Evolutionary conservation across 768 basidiomycete species (phyloP).

Genomic region (Panaeolus cyanescens): DNA sequence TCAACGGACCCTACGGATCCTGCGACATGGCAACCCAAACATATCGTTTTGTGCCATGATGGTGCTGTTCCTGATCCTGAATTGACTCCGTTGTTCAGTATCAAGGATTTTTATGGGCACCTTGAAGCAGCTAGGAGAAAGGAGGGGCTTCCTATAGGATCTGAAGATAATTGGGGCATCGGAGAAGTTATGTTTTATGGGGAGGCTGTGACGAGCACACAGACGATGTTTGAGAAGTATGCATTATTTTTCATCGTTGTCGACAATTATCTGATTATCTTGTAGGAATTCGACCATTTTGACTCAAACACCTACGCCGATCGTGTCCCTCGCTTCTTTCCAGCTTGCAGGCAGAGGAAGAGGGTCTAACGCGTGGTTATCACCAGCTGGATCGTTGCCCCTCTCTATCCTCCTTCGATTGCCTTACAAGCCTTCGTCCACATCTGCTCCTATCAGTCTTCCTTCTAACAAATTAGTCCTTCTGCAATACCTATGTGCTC

Average conservation of each 20-base stretch:
- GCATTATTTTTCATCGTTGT: conserved; percentile 24
- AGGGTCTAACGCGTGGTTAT: conserved; percentile 90
- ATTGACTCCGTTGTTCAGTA: conserved; percentile 75
- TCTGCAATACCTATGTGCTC: conserved; percentile 87
- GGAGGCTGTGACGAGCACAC: conserved; percentile 91
- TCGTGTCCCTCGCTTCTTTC: conserved; percentile 83
- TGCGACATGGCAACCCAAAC: conserved; percentile 46
- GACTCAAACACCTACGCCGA: conserved; percentile 66
- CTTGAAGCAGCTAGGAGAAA: conserved; percentile 39
- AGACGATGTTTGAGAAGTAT: conserved; percentile 92
- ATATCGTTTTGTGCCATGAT: conserved; percentile 53
- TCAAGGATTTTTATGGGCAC: conserved; percentile 57
- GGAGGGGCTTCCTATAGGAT: conserved; percentile 18
- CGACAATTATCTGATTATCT: background rate
- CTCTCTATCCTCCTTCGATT: conserved; percentile 77
- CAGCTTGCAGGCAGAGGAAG: conserved; percentile 90
- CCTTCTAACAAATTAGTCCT: conserved; percentile 80
- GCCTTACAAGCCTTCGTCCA: conserved; percentile 29
- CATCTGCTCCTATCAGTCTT: conserved; percentile 9
- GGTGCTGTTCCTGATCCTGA: conserved; percentile 48
- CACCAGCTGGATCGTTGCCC: conserved; percentile 85
- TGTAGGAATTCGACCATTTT: conserved; percentile 78
- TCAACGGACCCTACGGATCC: conserved; percentile 23
- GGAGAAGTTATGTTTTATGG: conserved; percentile 86
- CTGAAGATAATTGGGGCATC: conserved; percentile 46